Conservation (phyloP, 148 eudicot species). For the Vaccinium darrowii region DNA sequence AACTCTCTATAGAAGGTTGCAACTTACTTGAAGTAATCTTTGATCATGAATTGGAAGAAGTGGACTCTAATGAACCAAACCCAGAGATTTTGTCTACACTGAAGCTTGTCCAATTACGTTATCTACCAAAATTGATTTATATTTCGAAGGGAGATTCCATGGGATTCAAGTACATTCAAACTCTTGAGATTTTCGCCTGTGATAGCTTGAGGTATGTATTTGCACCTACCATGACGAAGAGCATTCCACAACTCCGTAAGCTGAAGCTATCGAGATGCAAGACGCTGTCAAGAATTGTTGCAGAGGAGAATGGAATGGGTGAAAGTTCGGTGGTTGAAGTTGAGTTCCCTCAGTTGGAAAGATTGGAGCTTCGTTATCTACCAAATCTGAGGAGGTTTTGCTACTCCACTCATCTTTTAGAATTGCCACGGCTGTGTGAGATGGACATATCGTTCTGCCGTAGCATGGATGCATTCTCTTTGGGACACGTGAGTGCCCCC, state of each 20-base stretch:
- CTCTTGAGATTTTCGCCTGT: neutral
- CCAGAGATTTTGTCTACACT: neutral
- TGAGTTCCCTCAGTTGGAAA: neutral
- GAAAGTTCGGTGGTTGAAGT: neutral
- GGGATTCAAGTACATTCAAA: neutral
- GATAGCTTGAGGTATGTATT: neutral
- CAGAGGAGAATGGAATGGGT: neutral
- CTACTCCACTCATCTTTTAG: neutral
- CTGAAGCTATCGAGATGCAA: neutral
- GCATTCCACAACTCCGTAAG: neutral
- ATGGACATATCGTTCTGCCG: no score
- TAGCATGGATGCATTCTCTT: no score
- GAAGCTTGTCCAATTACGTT: neutral
- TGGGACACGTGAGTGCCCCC: no score
- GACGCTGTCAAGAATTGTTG: neutral
- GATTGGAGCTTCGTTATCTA: neutral
- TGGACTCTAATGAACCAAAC: neutral
- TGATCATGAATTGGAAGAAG: no score
- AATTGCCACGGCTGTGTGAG: neutral
- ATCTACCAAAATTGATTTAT: neutral
- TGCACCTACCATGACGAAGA: neutral
- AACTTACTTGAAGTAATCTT: neutral
- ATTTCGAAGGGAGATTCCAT: neutral
- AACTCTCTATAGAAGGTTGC: neutral
- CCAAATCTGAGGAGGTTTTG: neutral